Base-by-base conservation (phyloP, 1,284 basidiomycete genomes). In the Sporisorium iseilematis-ciliati region DNA sequence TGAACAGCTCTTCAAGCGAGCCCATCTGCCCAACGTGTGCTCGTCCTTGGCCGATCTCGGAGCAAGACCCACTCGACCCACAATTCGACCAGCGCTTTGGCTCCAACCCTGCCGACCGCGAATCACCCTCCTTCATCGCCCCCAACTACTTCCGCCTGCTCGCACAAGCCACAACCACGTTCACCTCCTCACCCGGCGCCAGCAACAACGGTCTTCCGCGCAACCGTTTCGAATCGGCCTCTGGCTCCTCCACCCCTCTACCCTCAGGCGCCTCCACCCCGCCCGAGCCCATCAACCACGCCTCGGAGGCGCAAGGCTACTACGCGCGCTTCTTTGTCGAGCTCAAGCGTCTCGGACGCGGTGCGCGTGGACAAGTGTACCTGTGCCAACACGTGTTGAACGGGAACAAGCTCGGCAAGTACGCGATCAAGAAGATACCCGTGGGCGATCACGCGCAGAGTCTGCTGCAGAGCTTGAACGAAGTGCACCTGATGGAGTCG, bases 381-480 rank as follows among this genome's bases (percentile, higher is more conserved):
- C 87, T 95, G 5, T 95, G 93, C 80, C 78, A 94, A 91, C 93
- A 94, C 84, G 88, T 94, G 33, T 85, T 94, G 40, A 91, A 94
- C 75, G 91, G 91, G 6, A 93, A 93, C 82, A 87, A 89, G 31
- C 88, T 94, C 12, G 92, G 92, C 89, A 73, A 66, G 86, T 79
- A 77, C 40, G 95, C 95, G 0, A 92, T 97, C 56, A 97, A 97
- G 87, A 97, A 96, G 85, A 93, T 97, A 38, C 94, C 94, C 0
- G 92, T 97, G 0, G 94, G 95, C 35, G 90, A 93, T 7, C 72
- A 80, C 35, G 68, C 67, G 23, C 61, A 75, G 48, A 70, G 26
- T n/a, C 48, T 83, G 56, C 60, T 77, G 18, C 62, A 69, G 33
- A 79, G 74, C 35, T 57, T 84, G 21, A 78, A 72, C 42, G 83